Evolutionary conservation across 2,329 filamentous ascomycete genomes (phyloP), one percentile per base, ranked within the genome.

Genomic region (Aureobasidium musti): DNA sequence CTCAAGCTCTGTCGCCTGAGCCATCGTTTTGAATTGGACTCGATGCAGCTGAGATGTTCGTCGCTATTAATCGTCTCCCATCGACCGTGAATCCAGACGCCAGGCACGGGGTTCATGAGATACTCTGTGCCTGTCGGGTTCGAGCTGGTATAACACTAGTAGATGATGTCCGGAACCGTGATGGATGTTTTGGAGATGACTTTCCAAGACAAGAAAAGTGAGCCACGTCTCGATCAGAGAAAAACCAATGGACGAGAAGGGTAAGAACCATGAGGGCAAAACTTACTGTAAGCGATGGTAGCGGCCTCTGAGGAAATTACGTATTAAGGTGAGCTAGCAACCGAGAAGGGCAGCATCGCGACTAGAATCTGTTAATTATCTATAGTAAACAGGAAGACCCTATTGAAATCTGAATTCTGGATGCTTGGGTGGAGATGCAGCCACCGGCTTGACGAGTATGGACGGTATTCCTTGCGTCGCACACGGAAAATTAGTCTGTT

Each of bases 351-450:
- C 7, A 82, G 66, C 70, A 76, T 78, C 2, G 78, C 81, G 19
- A 82, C 76, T 26, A 81, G 65, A 23, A 69, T 70, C 68, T 71
- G 72, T 8, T 65, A 76, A 71, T 79, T 77, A 56, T 82, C 71
- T 47, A 78, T 73, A 21, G 72, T 73, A 64, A 82, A 77, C 41
- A 81, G 73, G 60, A 82, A 81, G 30, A 78, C 78, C 69, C 78
- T 72, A 66, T 81, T 82, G 68, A 77, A 82, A 1, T 77, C 75
- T 5, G n/a, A n/a, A n/a, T n/a, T n/a, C n/a, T n/a, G n/a, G n/a
- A n/a, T n/a, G n/a, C n/a, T n/a, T n/a, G n/a, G n/a, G n/a, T n/a
- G n/a, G n/a, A n/a, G n/a, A n/a, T n/a, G n/a, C n/a, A n/a, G n/a
- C n/a, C n/a, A n/a, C n/a, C n/a, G n/a, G n/a, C n/a, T n/a, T n/a